Evolutionary conservation across 306 rosid species (phyloP).

Genomic region (Betula pendula): DNA sequence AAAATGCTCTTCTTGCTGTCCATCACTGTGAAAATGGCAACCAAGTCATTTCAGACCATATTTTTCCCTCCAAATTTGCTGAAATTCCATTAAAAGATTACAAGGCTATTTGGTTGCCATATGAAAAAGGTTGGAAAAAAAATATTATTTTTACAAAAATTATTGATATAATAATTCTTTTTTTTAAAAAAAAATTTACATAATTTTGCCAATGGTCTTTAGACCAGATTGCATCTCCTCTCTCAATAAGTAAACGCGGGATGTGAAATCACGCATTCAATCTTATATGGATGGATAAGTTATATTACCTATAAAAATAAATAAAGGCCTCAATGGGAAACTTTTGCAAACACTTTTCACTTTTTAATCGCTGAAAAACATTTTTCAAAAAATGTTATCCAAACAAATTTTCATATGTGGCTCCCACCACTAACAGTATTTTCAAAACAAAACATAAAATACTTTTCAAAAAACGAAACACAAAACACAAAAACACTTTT

Average conservation of each 20-base stretch:
- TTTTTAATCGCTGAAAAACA: too few relatives aligned
- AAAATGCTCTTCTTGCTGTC: neutral
- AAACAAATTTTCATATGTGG: too few relatives aligned
- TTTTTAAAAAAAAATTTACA: neutral
- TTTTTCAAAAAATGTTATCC: too few relatives aligned
- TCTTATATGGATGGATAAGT: neutral
- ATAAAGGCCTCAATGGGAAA: too few relatives aligned
- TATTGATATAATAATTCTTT: neutral
- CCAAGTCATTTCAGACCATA: neutral
- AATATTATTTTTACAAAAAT: neutral
- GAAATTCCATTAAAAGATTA: neutral
- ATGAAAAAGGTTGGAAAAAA: neutral
- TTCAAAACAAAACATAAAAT: too few relatives aligned
- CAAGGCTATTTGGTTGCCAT: neutral
- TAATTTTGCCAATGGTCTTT: neutral
- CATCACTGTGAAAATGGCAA: neutral
- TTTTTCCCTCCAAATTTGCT: neutral
- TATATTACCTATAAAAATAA: neutral
- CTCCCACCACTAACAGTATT: too few relatives aligned
- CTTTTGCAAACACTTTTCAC: too few relatives aligned
- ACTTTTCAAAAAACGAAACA: too few relatives aligned
- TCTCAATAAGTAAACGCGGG: neutral
- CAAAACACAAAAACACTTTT: too few relatives aligned
- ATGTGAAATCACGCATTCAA: neutral
- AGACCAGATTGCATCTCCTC: neutral